A percentile compares a stretch with the other conserved stretches of the same genome.
Evolutionary conservation across 805 yeast species (phyloP).

Genomic region (Tanozyma kutaoensis): DNA sequence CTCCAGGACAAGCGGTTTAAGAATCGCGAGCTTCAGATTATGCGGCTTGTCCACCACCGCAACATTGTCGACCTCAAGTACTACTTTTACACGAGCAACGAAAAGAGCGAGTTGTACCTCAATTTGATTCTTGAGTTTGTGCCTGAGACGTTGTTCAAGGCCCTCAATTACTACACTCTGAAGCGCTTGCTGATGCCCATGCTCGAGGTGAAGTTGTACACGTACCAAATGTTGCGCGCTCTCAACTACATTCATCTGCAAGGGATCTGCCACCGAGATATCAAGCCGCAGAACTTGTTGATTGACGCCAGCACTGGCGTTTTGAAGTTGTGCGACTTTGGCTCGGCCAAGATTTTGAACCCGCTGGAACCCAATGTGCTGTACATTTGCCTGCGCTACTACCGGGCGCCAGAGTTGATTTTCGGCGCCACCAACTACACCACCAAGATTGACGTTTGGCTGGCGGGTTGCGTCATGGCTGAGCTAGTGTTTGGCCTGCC

Average conservation of each 20-base stretch:
- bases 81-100: conserved; percentile 66
- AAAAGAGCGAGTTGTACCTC: conserved; percentile 68
- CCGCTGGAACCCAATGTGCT: conserved; percentile 92
- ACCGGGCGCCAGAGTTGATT: conserved; percentile 94
- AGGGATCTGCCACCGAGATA: conserved; percentile 87
- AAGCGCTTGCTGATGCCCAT: conserved; percentile 74
- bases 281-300: conserved; percentile 79
- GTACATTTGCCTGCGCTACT: conserved; percentile 91
- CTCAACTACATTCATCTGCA: conserved; percentile 64
- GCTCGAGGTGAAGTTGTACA: conserved; percentile 75
- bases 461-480: conserved; percentile 97
- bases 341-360: conserved; percentile 82
- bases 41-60: conserved; percentile 78
- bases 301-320: conserved; percentile 79
- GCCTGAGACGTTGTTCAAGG: conserved; percentile 92
- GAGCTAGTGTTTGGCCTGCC: conserved; percentile 94
- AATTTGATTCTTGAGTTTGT: conserved; percentile 84
- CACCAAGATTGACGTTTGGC: conserved; percentile 94
- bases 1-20: conserved; percentile 90
- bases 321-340: conserved; percentile 91
- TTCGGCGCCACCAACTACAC: conserved; percentile 96
- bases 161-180: conserved; percentile 71
- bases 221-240: conserved; percentile 66
- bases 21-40: conserved; percentile 88
- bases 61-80: conserved; percentile 82